Evolutionary conservation across 1,284 basidiomycete species (phyloP), one percentile per base, ranked within the genome.

Genomic region (Schizopora paradoxa): DNA sequence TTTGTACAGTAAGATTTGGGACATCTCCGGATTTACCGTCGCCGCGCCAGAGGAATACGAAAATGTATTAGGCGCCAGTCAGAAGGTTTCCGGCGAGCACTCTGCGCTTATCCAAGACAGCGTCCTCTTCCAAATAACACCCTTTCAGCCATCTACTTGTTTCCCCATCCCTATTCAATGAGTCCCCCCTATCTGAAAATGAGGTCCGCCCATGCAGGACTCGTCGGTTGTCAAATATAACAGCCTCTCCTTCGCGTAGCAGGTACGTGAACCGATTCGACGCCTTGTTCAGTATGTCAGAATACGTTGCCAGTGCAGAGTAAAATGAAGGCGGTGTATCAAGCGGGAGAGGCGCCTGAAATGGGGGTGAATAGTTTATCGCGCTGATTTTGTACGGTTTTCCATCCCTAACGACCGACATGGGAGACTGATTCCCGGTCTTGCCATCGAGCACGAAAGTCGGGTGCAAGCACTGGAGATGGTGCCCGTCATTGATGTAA

Each of bases 301-400:
- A 74, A 58, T 92, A 97, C 7, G 64, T 61, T 3, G 62, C 56
- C 3, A 96, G 69, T 1, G 91, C 89, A 0, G 68, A 57, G 55
- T 86, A 88, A 51, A 92, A 82, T 19, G 62, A 62, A 1, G 60
- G 51, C 0, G 79, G 75, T 0, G 79, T 80, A 6, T 66, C 60
- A 4, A 72, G 61, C 1, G 72, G 66, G 2, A 89, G 67, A 0
- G 88, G 88, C 0, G 86, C 91, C 67, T 97, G 93, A 75, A 98
- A 99, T 0, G 94, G 95, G 0, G 95, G 95, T 3, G 88, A 87
- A 66, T 96, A 98, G 66, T 94, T 96, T 60, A 98, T 76, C 50
- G 82, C 77, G 33, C 66, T 66, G 51, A 90, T 72, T 1, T 58
- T 42, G 14, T 45, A 49, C 10, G 51, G 37, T 44, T 43, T 57